These are phyloP conservation scores for Takashimella koratensis DNA, from an alignment of 1,284 basidiomycete genomes.

Conservation along the genomic window DNA sequence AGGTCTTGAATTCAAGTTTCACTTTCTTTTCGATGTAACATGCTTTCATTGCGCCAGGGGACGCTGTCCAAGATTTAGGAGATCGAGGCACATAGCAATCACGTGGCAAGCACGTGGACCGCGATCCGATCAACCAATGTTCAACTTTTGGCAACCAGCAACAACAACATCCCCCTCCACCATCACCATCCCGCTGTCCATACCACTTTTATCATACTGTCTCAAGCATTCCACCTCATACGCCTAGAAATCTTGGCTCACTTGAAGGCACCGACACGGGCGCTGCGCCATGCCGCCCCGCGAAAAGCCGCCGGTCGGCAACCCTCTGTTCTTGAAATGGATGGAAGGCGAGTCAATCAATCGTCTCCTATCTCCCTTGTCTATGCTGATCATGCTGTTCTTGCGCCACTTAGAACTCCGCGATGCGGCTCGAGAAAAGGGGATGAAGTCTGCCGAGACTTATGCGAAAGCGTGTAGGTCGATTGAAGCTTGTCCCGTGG, in stretches of 20 bases:
- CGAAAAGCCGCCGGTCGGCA: conserved; percentile 34
- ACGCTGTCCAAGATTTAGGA: too few relatives aligned
- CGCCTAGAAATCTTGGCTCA: neutral
- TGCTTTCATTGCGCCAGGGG: too few relatives aligned
- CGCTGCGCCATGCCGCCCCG: conserved; percentile 2
- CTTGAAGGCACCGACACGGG: neutral
- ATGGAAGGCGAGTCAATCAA: conserved; percentile 34
- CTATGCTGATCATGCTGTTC: too few relatives aligned
- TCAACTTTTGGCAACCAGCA: neutral
- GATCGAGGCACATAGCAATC: too few relatives aligned
- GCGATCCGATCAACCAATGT: neutral
- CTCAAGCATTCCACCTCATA: neutral
- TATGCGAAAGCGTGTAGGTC: conserved; percentile 41
- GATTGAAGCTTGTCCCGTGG: conserved; percentile 38
- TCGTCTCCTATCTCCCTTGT: neutral
- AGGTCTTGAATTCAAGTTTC: neutral
- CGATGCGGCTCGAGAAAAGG: conserved; percentile 35
- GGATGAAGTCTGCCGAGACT: conserved; percentile 34
- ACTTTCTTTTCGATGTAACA: too few relatives aligned
- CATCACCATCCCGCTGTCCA: neutral
- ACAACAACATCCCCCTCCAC: neutral
- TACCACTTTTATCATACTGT: neutral
- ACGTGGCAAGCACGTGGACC: conserved; percentile 3
- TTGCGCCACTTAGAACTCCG: conserved; percentile 33
- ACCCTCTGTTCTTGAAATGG: conserved; percentile 46